Conservation (phyloP, 2,329 filamentous ascomycete genomes). For the Aspergillus arachidicola region DNA sequence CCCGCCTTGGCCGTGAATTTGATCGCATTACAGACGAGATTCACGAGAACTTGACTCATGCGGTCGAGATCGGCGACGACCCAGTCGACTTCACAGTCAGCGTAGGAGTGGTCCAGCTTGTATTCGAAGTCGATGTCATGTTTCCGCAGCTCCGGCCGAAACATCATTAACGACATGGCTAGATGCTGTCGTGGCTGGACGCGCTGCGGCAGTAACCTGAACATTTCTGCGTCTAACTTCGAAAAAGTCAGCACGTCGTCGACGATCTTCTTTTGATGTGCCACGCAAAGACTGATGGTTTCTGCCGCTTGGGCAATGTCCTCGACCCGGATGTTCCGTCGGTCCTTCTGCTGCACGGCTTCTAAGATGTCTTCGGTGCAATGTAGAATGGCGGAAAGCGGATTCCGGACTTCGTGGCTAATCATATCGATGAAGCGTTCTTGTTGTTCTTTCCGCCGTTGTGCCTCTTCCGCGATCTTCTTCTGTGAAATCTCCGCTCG, state of each 20-base stretch:
- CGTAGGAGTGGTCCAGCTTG: slow-evolving; percentile 64
- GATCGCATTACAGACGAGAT: slow-evolving; percentile 77
- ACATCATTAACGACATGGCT: slow-evolving; percentile 72
- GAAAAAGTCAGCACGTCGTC: slow-evolving; percentile 74
- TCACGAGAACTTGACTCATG: slow-evolving; percentile 77
- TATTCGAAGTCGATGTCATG: slow-evolving; percentile 69
- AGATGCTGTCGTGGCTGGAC: slow-evolving; percentile 69
- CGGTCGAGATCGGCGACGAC: slow-evolving; percentile 72
- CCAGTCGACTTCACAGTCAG: slow-evolving; percentile 62
- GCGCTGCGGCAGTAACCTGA: slow-evolving; percentile 71
- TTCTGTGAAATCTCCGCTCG: slow-evolving; percentile 80
- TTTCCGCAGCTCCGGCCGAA: slow-evolving; percentile 72
- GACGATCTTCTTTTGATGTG: slow-evolving; percentile 80
- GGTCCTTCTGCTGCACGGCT: slow-evolving; percentile 16
- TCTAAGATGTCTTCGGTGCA: slow-evolving; percentile 54
- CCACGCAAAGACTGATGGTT: slow-evolving; percentile 75
- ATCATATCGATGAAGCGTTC: slow-evolving; percentile 80
- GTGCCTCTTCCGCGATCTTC: slow-evolving; percentile 75
- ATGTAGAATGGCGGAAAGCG: slow-evolving; percentile 60
- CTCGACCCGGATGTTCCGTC: slow-evolving; percentile 46
- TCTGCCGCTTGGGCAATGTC: slow-evolving; percentile 73
- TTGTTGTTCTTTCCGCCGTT: slow-evolving; percentile 77
- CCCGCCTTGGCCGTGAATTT: slow-evolving; percentile 70
- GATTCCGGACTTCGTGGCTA: slow-evolving; percentile 60
- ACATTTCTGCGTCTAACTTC: slow-evolving; percentile 74